phyloP scores from a whole-genome alignment of 176 grass and related monocot species.

The Alloteropsis semialata region DNA sequence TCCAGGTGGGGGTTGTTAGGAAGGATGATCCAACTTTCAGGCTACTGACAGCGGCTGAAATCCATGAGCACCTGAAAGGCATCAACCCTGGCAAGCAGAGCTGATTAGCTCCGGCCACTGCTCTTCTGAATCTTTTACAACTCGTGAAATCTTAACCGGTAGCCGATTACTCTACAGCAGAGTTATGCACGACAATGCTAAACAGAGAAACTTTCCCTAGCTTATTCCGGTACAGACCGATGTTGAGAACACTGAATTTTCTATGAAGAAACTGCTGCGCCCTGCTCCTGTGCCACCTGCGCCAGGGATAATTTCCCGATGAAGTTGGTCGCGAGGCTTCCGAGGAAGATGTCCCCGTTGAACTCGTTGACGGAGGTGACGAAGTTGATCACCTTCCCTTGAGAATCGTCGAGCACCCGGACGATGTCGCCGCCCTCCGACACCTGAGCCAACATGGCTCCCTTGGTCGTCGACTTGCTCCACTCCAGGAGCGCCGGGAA shows the following conservation, averaged over 20 bases:
- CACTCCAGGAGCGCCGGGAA: constrained; percentile 35
- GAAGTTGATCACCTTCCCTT: constrained; percentile 54
- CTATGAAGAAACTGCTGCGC: neutral
- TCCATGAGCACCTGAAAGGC: constrained; percentile 12
- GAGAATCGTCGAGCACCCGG: constrained; percentile 44
- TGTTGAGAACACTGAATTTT: neutral
- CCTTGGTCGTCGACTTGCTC: neutral
- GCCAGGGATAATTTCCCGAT: constrained; percentile 53
- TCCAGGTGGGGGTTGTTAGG: constrained; percentile 22
- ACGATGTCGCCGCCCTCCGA: constrained; percentile 47
- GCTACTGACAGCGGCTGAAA: neutral
- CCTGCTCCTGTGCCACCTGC: neutral
- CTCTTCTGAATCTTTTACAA: neutral
- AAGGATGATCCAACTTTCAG: constrained; percentile 14
- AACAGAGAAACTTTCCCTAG: neutral
- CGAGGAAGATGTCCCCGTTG: constrained; percentile 57
- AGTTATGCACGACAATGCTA: neutral
- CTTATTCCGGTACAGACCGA: neutral
- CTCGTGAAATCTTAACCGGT: neutral
- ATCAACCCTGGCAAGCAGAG: neutral
- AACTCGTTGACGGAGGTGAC: constrained; percentile 66
- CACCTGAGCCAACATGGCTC: constrained; percentile 62
- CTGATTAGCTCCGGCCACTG: neutral
- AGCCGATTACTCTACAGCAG: neutral
- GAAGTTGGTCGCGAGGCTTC: constrained; percentile 49